Evolutionary conservation across 1,139 yeast genomes (phyloP).

Genomic region (Suhomyces terraborum): DNA sequence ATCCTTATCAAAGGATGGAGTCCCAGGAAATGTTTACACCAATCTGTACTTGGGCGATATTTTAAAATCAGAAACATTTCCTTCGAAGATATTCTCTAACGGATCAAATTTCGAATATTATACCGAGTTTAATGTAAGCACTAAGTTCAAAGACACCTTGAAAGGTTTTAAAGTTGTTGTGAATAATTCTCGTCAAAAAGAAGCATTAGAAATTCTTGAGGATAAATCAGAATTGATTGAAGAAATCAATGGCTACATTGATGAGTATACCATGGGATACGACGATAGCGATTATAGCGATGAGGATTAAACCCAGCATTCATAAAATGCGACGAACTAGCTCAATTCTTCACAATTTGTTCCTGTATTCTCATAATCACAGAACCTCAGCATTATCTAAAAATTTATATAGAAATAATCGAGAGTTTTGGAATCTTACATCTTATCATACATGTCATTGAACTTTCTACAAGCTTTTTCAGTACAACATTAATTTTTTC

Average conservation of each 20-base stretch:
- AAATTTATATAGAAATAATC: too few relatives aligned
- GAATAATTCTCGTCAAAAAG: conserved; percentile 28
- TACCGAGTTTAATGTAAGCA: conserved; percentile 47
- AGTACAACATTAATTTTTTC: neutral
- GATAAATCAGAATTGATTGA: conserved; percentile 70
- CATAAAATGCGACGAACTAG: too few relatives aligned
- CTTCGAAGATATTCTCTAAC: conserved; percentile 20
- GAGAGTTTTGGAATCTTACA: too few relatives aligned
- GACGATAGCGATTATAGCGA: conserved; percentile 43
- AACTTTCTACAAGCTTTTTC: neutral
- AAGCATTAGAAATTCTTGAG: conserved; percentile 45
- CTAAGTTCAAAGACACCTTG: conserved; percentile 47
- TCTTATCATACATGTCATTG: too few relatives aligned
- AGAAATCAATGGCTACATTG: conserved; percentile 49
- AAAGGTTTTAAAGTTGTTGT: conserved; percentile 51
- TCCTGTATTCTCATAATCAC: too few relatives aligned
- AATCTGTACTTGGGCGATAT: conserved; percentile 26
- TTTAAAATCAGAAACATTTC: conserved; percentile 37
- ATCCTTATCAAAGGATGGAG: conserved; percentile 12
- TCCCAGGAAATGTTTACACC: conserved; percentile 22
- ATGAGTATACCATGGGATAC: conserved; percentile 62
- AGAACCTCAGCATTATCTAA: too few relatives aligned
- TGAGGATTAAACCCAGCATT: neutral
- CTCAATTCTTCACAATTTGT: too few relatives aligned
- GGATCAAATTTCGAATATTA: conserved; percentile 21